Percentiles rank a stretch among this genome's conserved stretches.
Conservation (phyloP, 257 asterid genomes). For the Rauvolfia tetraphylla region DNA sequence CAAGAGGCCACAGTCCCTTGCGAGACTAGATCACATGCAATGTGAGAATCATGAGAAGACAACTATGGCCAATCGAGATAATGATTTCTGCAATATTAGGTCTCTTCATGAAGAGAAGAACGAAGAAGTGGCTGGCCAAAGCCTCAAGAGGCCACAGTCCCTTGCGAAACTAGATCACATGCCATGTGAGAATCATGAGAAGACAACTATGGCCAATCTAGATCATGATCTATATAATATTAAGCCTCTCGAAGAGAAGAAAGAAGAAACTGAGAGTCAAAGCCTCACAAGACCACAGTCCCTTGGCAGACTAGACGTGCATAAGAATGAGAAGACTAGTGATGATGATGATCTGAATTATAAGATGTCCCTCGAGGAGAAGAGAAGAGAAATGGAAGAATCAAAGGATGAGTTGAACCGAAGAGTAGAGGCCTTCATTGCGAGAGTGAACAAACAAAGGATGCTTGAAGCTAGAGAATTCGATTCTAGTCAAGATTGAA, state of each 20-base stretch:
- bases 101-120: neutral
- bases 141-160: neutral
- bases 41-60: neutral
- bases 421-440: constrained; percentile 30
- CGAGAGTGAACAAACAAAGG: constrained; percentile 30
- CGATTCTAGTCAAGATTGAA: neutral
- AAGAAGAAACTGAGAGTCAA: neutral
- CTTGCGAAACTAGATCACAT: too few relatives aligned
- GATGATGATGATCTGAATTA: neutral
- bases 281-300: neutral
- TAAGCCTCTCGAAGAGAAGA: too few relatives aligned
- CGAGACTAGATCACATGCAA: neutral
- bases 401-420: constrained; percentile 20
- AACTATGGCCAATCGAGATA: too few relatives aligned
- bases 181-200: neutral
- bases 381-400: neutral
- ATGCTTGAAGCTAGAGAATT: constrained; percentile 22
- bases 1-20: neutral
- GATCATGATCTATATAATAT: too few relatives aligned
- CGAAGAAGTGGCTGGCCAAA: neutral
- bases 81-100: neutral
- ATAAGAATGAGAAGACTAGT: neutral
- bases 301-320: neutral
- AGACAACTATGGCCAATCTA: neutral
- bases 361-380: neutral